Evolutionary conservation across 75 land plant species (phyloP).

Genomic region (Picea glauca): DNA sequence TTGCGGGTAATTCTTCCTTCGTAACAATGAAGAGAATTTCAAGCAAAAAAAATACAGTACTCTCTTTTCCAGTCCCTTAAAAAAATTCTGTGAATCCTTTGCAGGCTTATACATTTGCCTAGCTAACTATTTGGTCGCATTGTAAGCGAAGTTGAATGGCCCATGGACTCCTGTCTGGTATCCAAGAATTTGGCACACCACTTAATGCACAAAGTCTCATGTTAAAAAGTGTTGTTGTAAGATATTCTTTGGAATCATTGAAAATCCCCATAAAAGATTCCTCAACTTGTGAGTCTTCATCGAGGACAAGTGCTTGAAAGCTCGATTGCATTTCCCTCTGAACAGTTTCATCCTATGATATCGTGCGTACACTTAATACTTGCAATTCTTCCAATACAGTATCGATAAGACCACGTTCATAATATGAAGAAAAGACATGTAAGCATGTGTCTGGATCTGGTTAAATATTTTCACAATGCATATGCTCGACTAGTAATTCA

Average conservation of each 20-base stretch:
- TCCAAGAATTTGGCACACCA: constrained; percentile 40
- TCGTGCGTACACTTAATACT: constrained; percentile 57
- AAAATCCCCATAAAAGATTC: constrained; percentile 29
- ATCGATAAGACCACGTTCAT: constrained; percentile 19
- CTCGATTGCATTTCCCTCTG: constrained; percentile 18
- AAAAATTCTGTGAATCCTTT: no score
- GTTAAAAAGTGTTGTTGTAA: constrained; percentile 42
- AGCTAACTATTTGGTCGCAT: not conserved
- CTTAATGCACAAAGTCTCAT: constrained; percentile 50
- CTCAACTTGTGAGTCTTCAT: constrained; percentile 39
- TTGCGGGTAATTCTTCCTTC: no score
- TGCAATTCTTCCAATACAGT: constrained; percentile 59
- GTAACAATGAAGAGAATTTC: no score
- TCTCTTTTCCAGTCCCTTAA: no score
- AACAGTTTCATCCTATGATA: constrained; percentile 36
- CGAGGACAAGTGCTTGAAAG: constrained; percentile 31
- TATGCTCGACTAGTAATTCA: constrained; percentile 41
- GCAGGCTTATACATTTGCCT: no score
- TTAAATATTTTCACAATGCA: constrained; percentile 48
- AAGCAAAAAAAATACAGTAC: no score
- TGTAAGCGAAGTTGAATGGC: constrained; percentile 16
- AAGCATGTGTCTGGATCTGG: constrained; percentile 58
- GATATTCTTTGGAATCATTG: constrained; percentile 22
- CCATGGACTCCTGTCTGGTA: constrained; percentile 47
- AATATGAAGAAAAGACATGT: constrained; percentile 40